phyloP scores from a whole-genome alignment of 176 grass and related monocot genomes.

The Puya raimondii region DNA sequence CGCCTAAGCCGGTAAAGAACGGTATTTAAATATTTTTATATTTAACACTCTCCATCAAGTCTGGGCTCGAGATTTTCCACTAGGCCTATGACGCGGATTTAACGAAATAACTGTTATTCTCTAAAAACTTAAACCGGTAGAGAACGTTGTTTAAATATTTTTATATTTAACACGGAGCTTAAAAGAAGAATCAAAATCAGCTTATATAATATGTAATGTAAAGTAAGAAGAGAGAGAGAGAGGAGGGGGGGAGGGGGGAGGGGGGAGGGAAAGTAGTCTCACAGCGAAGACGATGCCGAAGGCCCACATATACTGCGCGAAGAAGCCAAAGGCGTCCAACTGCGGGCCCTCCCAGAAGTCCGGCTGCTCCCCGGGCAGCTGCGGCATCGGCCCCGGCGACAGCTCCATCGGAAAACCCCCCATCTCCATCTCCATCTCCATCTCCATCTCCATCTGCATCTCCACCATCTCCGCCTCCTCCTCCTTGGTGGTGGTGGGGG shows the following conservation, averaged over 20 bases:
- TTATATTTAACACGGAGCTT: too few relatives aligned
- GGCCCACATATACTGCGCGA: constrained; percentile 82
- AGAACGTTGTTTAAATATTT: too few relatives aligned
- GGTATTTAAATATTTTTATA: too few relatives aligned
- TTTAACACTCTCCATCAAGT: too few relatives aligned
- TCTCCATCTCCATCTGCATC: background rate
- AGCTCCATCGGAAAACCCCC: constrained; percentile 34
- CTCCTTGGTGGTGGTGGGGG: constrained; percentile 21
- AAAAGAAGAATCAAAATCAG: too few relatives aligned
- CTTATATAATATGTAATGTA: too few relatives aligned
- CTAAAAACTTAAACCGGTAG: too few relatives aligned
- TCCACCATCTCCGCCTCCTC: constrained; percentile 21
- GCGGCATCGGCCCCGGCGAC: constrained; percentile 77
- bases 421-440: background rate
- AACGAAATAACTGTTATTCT: too few relatives aligned
- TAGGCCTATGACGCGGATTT: too few relatives aligned
- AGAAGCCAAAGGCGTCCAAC: constrained; percentile 66
- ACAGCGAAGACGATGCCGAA: constrained; percentile 84
- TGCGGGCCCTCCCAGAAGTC: constrained; percentile 68
- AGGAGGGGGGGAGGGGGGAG: background rate
- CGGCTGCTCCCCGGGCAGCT: constrained; percentile 37
- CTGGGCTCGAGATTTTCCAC: too few relatives aligned
- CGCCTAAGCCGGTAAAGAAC: too few relatives aligned
- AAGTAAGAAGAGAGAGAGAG: too few relatives aligned
- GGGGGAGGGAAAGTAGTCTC: constrained; percentile 13